A percentile compares a stretch with the other conserved stretches of the same genome.
These are phyloP conservation scores for Termitomyces sp. DNA, from an alignment of 768 basidiomycete genomes.

Conservation along the genomic window DNA sequence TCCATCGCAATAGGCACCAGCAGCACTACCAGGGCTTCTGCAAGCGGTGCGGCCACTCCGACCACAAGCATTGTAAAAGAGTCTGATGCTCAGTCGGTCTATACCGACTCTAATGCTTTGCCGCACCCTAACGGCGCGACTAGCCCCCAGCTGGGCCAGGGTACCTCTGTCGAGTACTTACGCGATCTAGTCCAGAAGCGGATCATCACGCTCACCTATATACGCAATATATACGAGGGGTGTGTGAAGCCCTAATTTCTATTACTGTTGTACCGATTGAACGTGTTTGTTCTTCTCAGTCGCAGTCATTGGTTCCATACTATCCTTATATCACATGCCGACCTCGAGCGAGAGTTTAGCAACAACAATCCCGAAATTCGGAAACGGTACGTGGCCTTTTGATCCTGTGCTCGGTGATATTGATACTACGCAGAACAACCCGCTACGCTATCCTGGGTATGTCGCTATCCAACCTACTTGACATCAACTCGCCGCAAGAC, in stretches of 20 bases:
- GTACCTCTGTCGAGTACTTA: slow-evolving; percentile 73
- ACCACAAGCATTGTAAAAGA: slow-evolving; percentile 46
- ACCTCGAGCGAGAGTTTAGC: slow-evolving; percentile 71
- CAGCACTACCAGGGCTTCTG: slow-evolving; percentile 27
- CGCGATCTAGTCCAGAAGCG: slow-evolving; percentile 79
- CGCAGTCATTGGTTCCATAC: slow-evolving; percentile 88
- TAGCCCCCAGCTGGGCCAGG: slow-evolving; percentile 48
- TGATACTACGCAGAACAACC: slow-evolving; percentile 46
- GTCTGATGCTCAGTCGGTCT: slow-evolving; percentile 68
- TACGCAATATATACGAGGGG: slow-evolving; percentile 85
- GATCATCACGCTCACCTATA: slow-evolving; percentile 78
- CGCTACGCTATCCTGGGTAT: slow-evolving; percentile 84
- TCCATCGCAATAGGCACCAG: slow-evolving; percentile 25
- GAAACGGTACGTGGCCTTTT: slow-evolving; percentile 50
- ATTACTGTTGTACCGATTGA: neutral
- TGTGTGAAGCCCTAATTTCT: slow-evolving; percentile 28
- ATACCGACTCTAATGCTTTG: slow-evolving; percentile 35
- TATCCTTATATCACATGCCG: slow-evolving; percentile 66
- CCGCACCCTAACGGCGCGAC: slow-evolving; percentile 28
- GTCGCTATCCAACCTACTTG: slow-evolving; percentile 77
- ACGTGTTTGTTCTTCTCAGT: slow-evolving; percentile 27
- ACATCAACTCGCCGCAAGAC: slow-evolving; percentile 76
- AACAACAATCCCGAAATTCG: slow-evolving; percentile 73
- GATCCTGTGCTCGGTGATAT: neutral
- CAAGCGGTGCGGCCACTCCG: slow-evolving; percentile 33